These are phyloP conservation scores for Deinandra increscens DNA, from an alignment of 129 eudicot species.

Conservation along the genomic window DNA sequence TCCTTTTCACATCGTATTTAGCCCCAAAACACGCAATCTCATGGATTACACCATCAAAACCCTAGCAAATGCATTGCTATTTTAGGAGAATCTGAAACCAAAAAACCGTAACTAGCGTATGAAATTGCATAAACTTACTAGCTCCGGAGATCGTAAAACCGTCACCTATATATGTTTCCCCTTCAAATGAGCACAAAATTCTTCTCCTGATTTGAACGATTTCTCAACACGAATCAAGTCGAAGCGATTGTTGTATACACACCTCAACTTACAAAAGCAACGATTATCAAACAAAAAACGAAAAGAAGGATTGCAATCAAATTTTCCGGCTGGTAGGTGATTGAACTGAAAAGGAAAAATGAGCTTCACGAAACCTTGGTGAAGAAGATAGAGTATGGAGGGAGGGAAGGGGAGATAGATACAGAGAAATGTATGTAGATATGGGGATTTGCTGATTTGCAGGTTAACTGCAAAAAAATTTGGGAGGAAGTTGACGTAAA, in stretches of 20 bases:
- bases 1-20: conserved; percentile 6
- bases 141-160: conserved; percentile 24
- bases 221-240: conserved; percentile 10
- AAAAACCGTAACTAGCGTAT: conserved; percentile 15
- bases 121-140: conserved; percentile 33
- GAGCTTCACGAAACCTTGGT: conserved; percentile 6
- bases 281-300: neutral
- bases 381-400: conserved; percentile 10
- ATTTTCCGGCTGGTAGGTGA: neutral
- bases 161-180: neutral
- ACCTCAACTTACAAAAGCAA: conserved; percentile 1
- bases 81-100: neutral
- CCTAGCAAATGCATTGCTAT: conserved; percentile 10
- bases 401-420: conserved; percentile 4
- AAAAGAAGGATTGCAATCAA: neutral
- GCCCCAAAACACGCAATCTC: conserved; percentile 13
- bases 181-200: conserved; percentile 10
- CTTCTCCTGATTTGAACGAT: conserved; percentile 2
- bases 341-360: neutral
- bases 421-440: conserved; percentile 15
- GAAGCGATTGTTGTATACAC: conserved; percentile 4
- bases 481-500: conserved; percentile 26
- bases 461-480: conserved; percentile 18
- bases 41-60: conserved; percentile 17
- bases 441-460: conserved; percentile 27